Evolutionary conservation across 768 basidiomycete genomes (phyloP), one percentile per base, ranked within the genome.

Genomic region (Coprinopsis strossmayeri): DNA sequence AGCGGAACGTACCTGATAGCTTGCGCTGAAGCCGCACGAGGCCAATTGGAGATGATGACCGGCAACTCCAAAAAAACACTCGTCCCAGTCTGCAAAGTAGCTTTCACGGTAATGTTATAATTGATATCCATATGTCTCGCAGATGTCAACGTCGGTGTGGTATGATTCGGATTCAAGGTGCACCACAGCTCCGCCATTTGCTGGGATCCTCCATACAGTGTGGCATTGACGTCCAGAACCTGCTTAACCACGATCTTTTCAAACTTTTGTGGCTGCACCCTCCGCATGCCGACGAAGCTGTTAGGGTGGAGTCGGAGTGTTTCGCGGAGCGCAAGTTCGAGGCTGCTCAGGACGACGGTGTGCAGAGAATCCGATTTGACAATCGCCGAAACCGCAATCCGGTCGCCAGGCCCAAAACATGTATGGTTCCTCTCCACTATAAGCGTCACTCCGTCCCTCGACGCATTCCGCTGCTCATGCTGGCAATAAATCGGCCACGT

Each of bases 401-500:
- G 79, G 65, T 95, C 92, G 3, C 86, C 87, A 0, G 92, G 89
- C 1, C 91, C 91, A 56, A 84, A 91, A 57, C 92, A 94, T 5
- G 84, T 84, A 50, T 79, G 74, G 21, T 72, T 72, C 30, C 93
- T 83, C 23, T 87, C 81, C 17, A 92, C 84, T 37, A 76, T 79
- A 52, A 96, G 78, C 20, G 76, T 82, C 15, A 91, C 74, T 23
- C 82, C 84, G 2, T 90, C 84, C 53, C 82, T 78, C 2, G 70
- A 58, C 15, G 79, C 65, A 13, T 77, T 73, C n/a, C 88, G 84
- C 27, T 73, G 74, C 57, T 91, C 87, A 10, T 78, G 77, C 60
- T 91, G 87, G 42, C 78, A 78, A 60, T 91, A 95, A 25, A 94
- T 77, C 2, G 93, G 92, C 93, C 93, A 96, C 1, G 89, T 84